phyloP scores from a whole-genome alignment of 257 asterid species.

The Paulownia fortunei region DNA sequence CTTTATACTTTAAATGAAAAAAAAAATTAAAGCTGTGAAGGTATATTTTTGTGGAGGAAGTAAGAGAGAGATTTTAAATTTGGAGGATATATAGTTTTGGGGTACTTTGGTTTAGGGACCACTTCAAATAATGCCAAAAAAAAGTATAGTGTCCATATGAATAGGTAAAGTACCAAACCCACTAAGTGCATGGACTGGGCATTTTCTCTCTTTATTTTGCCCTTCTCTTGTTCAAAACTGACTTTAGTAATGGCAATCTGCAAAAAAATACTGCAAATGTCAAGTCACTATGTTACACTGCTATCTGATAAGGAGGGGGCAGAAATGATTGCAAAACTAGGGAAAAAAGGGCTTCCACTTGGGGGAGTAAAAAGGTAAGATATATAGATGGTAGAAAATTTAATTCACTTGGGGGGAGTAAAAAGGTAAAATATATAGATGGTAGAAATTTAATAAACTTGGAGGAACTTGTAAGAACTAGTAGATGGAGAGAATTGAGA shows the following conservation, averaged over 20 bases:
- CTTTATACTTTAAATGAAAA: not conserved
- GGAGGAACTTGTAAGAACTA: no score
- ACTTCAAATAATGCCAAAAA: conserved; percentile 39
- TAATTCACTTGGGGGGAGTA: not conserved
- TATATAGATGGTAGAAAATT: not conserved
- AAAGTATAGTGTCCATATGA: conserved; percentile 25
- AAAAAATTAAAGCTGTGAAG: not conserved
- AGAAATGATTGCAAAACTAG: conserved; percentile 41
- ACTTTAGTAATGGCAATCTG: conserved; percentile 19
- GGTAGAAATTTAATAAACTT: no score
- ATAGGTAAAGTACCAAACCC: conserved; percentile 36
- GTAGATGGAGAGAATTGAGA: no score
- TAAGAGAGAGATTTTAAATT: not conserved
- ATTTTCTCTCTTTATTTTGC: not conserved
- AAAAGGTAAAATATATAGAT: no score
- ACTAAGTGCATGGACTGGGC: conserved; percentile 31
- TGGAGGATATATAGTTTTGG: not conserved
- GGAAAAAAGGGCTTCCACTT: conserved; percentile 33
- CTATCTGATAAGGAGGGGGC: conserved; percentile 32
- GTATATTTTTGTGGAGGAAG: conserved; percentile 31
- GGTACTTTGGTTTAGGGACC: conserved; percentile 37
- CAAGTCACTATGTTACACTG: conserved; percentile 29
- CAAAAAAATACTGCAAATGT: conserved; percentile 20
- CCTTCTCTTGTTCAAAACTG: conserved; percentile 6
- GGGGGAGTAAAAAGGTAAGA: conserved; percentile 21